Evolutionary conservation across 148 eudicot genomes (phyloP).

Genomic region (Cornus suecica): DNA sequence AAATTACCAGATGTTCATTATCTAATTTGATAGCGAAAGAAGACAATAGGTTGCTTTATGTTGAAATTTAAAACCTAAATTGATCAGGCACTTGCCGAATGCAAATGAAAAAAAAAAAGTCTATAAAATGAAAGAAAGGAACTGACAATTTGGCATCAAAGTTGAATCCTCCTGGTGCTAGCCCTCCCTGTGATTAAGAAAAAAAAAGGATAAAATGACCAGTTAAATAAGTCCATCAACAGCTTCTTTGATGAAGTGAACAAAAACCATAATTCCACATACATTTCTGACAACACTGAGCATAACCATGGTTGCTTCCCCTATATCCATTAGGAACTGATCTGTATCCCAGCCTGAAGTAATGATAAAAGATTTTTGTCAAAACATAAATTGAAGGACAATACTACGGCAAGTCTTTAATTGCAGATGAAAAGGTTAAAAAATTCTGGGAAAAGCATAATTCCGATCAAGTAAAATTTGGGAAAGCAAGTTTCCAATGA

Average conservation of each 20-base stretch:
- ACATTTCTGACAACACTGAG: slow-evolving; percentile 88
- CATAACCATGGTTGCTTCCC: slow-evolving; percentile 91
- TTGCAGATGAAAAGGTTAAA: background rate
- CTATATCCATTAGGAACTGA: slow-evolving; percentile 86
- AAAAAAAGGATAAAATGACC: background rate
- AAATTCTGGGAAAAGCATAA: background rate
- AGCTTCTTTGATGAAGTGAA: background rate
- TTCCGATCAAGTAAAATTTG: slow-evolving; percentile 14
- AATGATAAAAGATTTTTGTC: slow-evolving; percentile 8
- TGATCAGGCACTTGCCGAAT: background rate
- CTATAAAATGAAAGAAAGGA: slow-evolving; percentile 9
- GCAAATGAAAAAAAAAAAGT: background rate
- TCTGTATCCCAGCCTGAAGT: slow-evolving; percentile 97
- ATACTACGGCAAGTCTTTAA: background rate
- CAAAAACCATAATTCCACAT: slow-evolving; percentile 21
- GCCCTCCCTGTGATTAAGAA: slow-evolving; percentile 68
- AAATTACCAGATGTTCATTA: background rate
- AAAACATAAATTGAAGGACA: slow-evolving; percentile 1
- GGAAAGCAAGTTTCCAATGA: background rate
- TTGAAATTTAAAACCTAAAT: background rate
- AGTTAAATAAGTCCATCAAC: background rate
- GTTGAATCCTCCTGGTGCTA: slow-evolving; percentile 97
- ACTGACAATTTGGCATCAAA: slow-evolving; percentile 97
- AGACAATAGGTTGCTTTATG: background rate
- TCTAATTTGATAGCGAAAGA: background rate